A percentile compares a stretch with the other conserved stretches of the same genome.
These are phyloP conservation scores for Pyricularia sp. DNA, from an alignment of 2,329 filamentous ascomycete species.

Conservation along the genomic window DNA sequence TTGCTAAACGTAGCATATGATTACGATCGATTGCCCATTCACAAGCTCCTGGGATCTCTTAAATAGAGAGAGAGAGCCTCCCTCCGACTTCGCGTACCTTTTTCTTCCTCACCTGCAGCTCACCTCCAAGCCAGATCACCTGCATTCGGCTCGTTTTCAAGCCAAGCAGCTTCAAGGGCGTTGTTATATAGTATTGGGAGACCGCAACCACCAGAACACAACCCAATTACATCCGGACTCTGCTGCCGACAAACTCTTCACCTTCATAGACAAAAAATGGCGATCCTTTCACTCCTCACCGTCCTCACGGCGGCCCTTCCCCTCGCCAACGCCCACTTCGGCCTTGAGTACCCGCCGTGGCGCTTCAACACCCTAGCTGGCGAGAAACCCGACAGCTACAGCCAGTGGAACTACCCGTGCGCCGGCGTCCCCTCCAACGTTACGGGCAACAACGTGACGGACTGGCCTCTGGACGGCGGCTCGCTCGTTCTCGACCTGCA, in stretches of 20 bases:
- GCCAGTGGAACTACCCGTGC: slow-evolving; percentile 42
- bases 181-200: background rate
- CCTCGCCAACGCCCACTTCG: slow-evolving; percentile 37
- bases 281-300: slow-evolving; percentile 17
- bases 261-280: slow-evolving; percentile 12
- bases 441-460: slow-evolving; percentile 32
- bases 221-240: background rate
- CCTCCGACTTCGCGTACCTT: background rate
- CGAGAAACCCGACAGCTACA: slow-evolving; percentile 20
- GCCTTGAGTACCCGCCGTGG: slow-evolving; percentile 36
- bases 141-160: background rate
- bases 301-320: slow-evolving; percentile 23
- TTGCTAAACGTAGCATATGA: background rate
- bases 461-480: slow-evolving; percentile 43
- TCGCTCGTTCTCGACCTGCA: slow-evolving; percentile 37
- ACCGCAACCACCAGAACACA: background rate
- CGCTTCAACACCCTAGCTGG: slow-evolving; percentile 33
- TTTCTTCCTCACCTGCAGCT: background rate
- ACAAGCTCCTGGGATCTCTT: background rate
- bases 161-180: background rate
- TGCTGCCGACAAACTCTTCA: background rate
- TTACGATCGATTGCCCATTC: background rate
- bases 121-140: background rate
- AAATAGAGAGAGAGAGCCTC: background rate
- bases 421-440: slow-evolving; percentile 33